phyloP scores from a whole-genome alignment of 257 asterid genomes.

The Salvia splendens region DNA sequence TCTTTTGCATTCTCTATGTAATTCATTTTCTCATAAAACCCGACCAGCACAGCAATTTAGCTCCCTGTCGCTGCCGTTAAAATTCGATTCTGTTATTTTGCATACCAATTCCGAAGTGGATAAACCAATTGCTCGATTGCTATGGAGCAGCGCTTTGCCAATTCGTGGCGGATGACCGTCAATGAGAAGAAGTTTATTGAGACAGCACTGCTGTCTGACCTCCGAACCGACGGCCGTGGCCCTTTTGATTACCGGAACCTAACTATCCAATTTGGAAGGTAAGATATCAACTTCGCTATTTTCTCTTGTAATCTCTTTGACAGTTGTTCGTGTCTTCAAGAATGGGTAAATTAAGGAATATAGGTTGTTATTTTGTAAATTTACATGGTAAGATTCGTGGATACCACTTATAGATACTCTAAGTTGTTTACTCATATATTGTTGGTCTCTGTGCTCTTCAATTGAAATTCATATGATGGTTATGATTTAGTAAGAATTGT shows the following conservation, averaged over 20 bases:
- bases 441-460: not conserved
- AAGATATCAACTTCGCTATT: constrained; percentile 26
- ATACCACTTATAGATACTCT: not conserved
- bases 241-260: constrained; percentile 79
- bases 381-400: too few relatives aligned
- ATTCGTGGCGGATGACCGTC: constrained; percentile 66
- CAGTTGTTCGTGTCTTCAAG: too few relatives aligned
- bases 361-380: too few relatives aligned
- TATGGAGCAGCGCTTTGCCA: constrained; percentile 84
- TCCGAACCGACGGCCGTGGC: constrained; percentile 86
- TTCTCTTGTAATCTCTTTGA: not conserved
- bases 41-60: too few relatives aligned
- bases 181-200: constrained; percentile 81
- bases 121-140: too few relatives aligned
- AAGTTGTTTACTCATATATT: not conserved
- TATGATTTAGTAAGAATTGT: not conserved
- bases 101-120: too few relatives aligned
- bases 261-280: constrained; percentile 76
- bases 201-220: constrained; percentile 70
- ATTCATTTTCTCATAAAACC: too few relatives aligned
- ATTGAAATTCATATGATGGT: not conserved
- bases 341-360: too few relatives aligned
- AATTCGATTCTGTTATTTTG: too few relatives aligned
- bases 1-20: too few relatives aligned
- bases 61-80: too few relatives aligned